These are phyloP conservation scores for Herpotrichia juniperi DNA, from an alignment of 2,329 filamentous ascomycete species.

Conservation along the genomic window DNA sequence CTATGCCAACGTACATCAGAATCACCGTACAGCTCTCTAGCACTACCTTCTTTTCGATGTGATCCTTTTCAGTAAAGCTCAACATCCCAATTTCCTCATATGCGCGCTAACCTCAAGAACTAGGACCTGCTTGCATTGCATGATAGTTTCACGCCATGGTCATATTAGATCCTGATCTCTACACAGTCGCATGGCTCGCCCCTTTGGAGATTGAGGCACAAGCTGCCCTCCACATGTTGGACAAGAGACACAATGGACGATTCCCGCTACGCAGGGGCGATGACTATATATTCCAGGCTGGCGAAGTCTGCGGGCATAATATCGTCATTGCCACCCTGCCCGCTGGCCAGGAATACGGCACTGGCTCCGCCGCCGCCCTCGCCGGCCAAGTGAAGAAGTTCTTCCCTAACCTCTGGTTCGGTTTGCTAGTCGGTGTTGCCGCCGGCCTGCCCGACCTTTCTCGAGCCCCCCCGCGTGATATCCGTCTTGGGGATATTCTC, in stretches of 20 bases:
- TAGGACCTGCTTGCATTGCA: too few species aligned
- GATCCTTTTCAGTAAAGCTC: too few species aligned
- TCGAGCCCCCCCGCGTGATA: constrained; percentile 34
- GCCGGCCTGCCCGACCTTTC: constrained; percentile 41
- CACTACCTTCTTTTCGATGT: too few species aligned
- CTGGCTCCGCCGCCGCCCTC: constrained; percentile 33
- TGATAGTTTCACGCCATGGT: too few species aligned
- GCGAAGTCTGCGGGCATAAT: background rate
- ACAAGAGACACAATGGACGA: background rate
- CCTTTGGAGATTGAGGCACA: background rate
- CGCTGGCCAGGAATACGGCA: background rate
- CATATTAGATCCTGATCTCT: too few species aligned
- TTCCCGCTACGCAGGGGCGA: background rate
- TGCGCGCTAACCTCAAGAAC: too few species aligned
- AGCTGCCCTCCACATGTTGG: background rate
- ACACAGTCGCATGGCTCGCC: too few species aligned
- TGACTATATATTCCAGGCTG: background rate
- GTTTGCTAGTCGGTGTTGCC: constrained; percentile 46
- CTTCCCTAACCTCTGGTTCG: constrained; percentile 47
- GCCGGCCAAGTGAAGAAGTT: constrained; percentile 42
- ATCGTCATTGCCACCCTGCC: background rate
- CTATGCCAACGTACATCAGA: too few species aligned
- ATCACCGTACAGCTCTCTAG: too few species aligned
- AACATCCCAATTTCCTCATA: too few species aligned
- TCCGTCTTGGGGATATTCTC: constrained; percentile 48